Evolutionary conservation across 805 yeast genomes (phyloP).

Genomic region (Nakazawaea wickerhamii): DNA sequence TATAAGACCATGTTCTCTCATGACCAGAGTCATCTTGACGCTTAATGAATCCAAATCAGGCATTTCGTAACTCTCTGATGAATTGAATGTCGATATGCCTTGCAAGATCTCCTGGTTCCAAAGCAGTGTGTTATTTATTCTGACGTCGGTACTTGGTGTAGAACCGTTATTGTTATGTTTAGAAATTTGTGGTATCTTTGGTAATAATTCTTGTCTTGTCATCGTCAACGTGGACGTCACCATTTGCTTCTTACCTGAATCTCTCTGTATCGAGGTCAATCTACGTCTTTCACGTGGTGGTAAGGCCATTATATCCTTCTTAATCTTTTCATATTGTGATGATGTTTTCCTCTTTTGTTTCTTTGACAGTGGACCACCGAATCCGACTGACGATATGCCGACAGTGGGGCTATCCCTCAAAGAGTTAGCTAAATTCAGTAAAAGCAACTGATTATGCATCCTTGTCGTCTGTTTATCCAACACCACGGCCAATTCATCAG

Average conservation of each 20-base stretch:
- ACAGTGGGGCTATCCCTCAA: constrained; percentile 69
- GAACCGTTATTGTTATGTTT: constrained; percentile 32
- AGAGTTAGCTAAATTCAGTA: constrained; percentile 81
- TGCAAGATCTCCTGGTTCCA: constrained; percentile 93
- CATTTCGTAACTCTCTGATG: constrained; percentile 71
- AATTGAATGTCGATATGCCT: constrained; percentile 76
- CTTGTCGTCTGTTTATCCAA: constrained; percentile 44
- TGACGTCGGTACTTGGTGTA: constrained; percentile 16
- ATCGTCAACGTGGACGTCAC: constrained; percentile 63
- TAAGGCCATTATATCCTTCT: constrained; percentile 79
- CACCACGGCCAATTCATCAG: constrained; percentile 50
- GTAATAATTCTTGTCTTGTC: constrained; percentile 68
- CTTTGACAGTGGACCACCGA: constrained; percentile 42
- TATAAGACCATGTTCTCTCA: constrained; percentile 84
- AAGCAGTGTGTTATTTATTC: constrained; percentile 45
- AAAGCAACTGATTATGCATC: constrained; percentile 77
- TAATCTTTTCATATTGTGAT: constrained; percentile 74
- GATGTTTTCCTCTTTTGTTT: constrained; percentile 50
- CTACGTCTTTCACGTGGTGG: constrained; percentile 82
- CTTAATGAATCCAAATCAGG: constrained; percentile 74
- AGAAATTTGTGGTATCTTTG: constrained; percentile 76
- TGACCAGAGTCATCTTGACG: constrained; percentile 69
- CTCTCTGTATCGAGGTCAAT: constrained; percentile 76
- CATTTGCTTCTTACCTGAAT: constrained; percentile 73
- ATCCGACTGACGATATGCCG: constrained; percentile 40